Percentiles rank a stretch among this genome's conserved stretches.
Conservation (phyloP, 495 filamentous ascomycete genomes). For the Geoglossum glabrum region DNA sequence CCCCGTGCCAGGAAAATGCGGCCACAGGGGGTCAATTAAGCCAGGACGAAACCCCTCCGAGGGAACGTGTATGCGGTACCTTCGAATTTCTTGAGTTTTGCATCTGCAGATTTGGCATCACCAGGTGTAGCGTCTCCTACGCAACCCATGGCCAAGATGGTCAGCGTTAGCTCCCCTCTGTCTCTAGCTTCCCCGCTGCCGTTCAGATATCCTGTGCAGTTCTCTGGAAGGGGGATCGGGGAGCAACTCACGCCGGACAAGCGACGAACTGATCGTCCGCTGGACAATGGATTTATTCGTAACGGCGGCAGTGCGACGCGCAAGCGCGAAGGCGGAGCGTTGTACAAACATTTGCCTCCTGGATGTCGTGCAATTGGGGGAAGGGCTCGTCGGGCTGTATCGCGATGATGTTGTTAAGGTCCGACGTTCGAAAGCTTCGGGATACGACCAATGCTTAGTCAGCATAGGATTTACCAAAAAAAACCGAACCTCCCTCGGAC, state of each 20-base stretch:
- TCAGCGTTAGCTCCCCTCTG: background rate
- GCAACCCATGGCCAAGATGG: background rate
- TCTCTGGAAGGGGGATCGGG: background rate
- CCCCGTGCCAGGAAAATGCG: background rate
- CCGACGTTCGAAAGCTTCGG: background rate
- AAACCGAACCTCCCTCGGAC: too few species aligned
- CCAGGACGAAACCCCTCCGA: background rate
- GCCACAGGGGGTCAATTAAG: background rate
- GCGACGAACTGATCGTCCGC: background rate
- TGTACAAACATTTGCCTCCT: background rate
- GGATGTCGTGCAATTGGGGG: background rate
- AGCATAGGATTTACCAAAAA: background rate
- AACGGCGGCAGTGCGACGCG: background rate
- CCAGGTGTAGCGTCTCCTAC: background rate
- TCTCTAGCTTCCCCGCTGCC: background rate
- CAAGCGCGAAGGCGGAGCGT: background rate
- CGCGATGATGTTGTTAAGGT: background rate
- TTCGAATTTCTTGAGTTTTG: background rate
- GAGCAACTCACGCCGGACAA: background rate
- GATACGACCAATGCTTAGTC: background rate
- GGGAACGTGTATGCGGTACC: background rate
- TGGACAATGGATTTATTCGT: background rate
- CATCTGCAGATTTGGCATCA: background rate
- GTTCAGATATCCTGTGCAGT: background rate
- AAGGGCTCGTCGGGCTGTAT: background rate